Conservation (phyloP, 139 green algal species). For the Pleodorina starrii region DNA sequence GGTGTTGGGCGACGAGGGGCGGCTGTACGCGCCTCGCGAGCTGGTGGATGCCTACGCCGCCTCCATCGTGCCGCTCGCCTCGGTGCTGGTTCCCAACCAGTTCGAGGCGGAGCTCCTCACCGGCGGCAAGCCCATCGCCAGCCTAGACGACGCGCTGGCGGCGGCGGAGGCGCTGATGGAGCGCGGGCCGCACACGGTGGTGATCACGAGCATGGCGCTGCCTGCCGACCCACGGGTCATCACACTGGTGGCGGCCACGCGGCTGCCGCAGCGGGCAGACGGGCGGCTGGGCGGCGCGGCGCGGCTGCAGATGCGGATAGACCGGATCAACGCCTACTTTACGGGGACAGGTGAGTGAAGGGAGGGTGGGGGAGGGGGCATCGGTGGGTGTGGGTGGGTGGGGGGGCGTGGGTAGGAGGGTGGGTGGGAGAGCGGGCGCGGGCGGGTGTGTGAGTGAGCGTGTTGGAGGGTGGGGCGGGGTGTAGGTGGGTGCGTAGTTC, state of each 20-base stretch:
- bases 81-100: constrained; percentile 90
- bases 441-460: too few relatives aligned
- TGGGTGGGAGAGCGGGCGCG: not conserved
- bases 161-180: constrained; percentile 79
- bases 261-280: constrained; percentile 59
- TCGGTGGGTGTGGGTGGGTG: not conserved
- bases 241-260: constrained; percentile 79
- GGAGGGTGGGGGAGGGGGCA: not conserved
- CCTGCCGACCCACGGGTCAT: constrained; percentile 59
- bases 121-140: constrained; percentile 66
- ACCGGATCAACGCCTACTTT: constrained; percentile 81
- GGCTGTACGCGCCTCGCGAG: constrained; percentile 85
- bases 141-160: constrained; percentile 65
- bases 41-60: constrained; percentile 80
- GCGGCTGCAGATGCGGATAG: constrained; percentile 68
- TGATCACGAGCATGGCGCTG: constrained; percentile 66
- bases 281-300: constrained; percentile 75
- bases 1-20: constrained; percentile 93
- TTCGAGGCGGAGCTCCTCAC: constrained; percentile 92
- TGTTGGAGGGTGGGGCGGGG: too few relatives aligned
- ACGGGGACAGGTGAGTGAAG: constrained; percentile 80
- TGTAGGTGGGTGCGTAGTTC: too few relatives aligned
- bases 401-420: not conserved
- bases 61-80: constrained; percentile 79
- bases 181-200: constrained; percentile 81